Base-by-base conservation (phyloP, 768 basidiomycete genomes). In the Hericium rajendrae region DNA sequence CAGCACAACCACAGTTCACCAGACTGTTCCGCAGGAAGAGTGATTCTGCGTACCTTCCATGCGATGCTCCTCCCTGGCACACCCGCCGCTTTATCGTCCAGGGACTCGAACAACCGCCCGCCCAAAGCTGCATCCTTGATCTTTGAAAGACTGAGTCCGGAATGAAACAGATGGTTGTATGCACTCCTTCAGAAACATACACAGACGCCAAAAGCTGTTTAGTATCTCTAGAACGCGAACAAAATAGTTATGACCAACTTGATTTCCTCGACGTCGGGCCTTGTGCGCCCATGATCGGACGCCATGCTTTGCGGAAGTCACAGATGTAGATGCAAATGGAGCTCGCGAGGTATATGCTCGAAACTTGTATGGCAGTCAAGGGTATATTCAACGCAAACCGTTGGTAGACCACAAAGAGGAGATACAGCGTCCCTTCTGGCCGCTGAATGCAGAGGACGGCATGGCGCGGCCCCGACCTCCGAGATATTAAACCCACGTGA, bases 51-150 rank as follows among this genome's bases (percentile, higher is more conserved):
- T 60, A 86, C 90, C 85, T 92, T 93, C 91, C 91, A 93, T 53
- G 82, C 83, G 57, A 93, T 70, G 69, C 90, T 91, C 64, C 91
- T 76, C n/a, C 91, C 91, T 57, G 80, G 70, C 8, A 87, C 73
- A 51, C 78, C 82, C n/a, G 65, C 57, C 39, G 75, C 67, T 2
- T 71, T 66, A 55, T 69, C 71, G 55, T 76, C 71, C 4, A 72
- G 67, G 24, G 72, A 64, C 52, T 69, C 66, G 61, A 85, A 79
- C 16, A 91, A 68, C 15, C 80, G 78, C 64, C 84, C 84, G 57
- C 78, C 76, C 15, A 87, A 70, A 11, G 82, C 78, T 38, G 78
- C 76, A 68, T 92, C 86, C 67, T 80, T 82, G 60, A 88, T 70
- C 69, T 84, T 86, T 48, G 82, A 78, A 32, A 85, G 73, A 53